Conservation (phyloP, 139 green algal genomes). For the Picocystis salinarum region DNA sequence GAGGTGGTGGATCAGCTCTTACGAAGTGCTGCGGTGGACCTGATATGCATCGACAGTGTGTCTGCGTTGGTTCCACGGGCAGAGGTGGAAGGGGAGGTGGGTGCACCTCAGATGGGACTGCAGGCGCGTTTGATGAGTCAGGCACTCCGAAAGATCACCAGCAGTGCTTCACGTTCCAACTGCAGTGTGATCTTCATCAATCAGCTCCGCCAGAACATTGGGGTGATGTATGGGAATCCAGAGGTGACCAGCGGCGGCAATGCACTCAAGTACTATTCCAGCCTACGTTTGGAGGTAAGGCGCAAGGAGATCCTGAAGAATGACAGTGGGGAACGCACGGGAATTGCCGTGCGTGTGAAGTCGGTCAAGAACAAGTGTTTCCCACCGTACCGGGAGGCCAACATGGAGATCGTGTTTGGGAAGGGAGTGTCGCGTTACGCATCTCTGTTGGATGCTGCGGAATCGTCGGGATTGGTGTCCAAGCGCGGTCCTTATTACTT, state of each 20-base stretch:
- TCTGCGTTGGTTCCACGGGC: slow-evolving; percentile 62
- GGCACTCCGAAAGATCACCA: slow-evolving; percentile 71
- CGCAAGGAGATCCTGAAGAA: not conserved
- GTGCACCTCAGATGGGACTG: slow-evolving; percentile 37
- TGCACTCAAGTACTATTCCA: slow-evolving; percentile 89
- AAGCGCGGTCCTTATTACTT: slow-evolving; percentile 45
- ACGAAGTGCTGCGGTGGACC: slow-evolving; percentile 39
- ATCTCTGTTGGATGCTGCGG: slow-evolving; percentile 30
- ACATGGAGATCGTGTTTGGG: slow-evolving; percentile 83
- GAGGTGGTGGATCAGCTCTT: slow-evolving; percentile 66
- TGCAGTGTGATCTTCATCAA: slow-evolving; percentile 87
- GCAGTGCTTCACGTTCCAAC: slow-evolving; percentile 45
- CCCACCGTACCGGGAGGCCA: slow-evolving; percentile 38
- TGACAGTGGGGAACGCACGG: slow-evolving; percentile 3
- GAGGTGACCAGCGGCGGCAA: slow-evolving; percentile 79
- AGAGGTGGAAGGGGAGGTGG: slow-evolving; percentile 88
- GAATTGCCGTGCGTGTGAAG: slow-evolving; percentile 22
- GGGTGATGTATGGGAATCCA: slow-evolving; percentile 77
- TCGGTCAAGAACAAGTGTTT: slow-evolving; percentile 90
- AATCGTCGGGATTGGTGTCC: slow-evolving; percentile 38
- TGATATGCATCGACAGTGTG: slow-evolving; percentile 85
- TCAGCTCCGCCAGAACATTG: slow-evolving; percentile 78
- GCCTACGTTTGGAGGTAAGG: slow-evolving; percentile 36
- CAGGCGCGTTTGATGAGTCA: slow-evolving; percentile 88
- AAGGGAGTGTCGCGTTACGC: slow-evolving; percentile 47